phyloP scores from a whole-genome alignment of 192 early-diverging fungal species.

The Mortierella hygrophila region DNA sequence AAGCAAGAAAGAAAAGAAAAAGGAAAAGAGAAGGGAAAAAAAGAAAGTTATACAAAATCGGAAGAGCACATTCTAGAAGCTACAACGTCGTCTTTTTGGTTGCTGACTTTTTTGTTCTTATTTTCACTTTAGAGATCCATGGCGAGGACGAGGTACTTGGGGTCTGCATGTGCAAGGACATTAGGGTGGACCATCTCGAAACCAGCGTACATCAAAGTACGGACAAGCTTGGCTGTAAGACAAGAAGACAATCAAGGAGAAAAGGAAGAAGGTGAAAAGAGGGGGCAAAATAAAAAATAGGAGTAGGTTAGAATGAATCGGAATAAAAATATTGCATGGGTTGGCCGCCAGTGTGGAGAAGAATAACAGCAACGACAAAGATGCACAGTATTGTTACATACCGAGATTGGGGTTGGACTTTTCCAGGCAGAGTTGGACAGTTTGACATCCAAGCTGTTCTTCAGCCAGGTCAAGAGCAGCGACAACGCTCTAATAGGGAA shows the following conservation, averaged over 20 bases:
- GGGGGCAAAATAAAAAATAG: background rate
- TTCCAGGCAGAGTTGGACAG: slow-evolving; percentile 45
- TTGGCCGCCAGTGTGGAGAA: background rate
- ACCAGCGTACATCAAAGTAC: slow-evolving; percentile 73
- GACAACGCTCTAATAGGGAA: slow-evolving; percentile 39
- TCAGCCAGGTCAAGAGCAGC: slow-evolving; percentile 54
- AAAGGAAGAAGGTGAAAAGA: background rate
- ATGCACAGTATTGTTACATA: slow-evolving; percentile 5
- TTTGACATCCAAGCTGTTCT: slow-evolving; percentile 43
- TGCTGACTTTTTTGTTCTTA: background rate
- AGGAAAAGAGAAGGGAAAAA: background rate
- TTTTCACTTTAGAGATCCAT: slow-evolving; percentile 35
- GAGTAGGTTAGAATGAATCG: background rate
- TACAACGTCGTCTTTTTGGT: background rate
- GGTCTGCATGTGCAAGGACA: slow-evolving; percentile 32
- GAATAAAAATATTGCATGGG: background rate
- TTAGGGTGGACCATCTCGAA: slow-evolving; percentile 70
- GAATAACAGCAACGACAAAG: background rate
- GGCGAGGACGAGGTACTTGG: slow-evolving; percentile 51
- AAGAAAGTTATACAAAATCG: slow-evolving; percentile 4
- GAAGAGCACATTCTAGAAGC: background rate
- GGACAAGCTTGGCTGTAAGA: slow-evolving; percentile 59
- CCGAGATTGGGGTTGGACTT: slow-evolving; percentile 48
- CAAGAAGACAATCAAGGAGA: background rate
- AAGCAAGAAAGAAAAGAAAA: slow-evolving; percentile 8